Percentiles rank a stretch among this genome's conserved stretches.
Evolutionary conservation across 2,329 filamentous ascomycete genomes (phyloP).

Genomic region (Cadophora luteo-olivacea): DNA sequence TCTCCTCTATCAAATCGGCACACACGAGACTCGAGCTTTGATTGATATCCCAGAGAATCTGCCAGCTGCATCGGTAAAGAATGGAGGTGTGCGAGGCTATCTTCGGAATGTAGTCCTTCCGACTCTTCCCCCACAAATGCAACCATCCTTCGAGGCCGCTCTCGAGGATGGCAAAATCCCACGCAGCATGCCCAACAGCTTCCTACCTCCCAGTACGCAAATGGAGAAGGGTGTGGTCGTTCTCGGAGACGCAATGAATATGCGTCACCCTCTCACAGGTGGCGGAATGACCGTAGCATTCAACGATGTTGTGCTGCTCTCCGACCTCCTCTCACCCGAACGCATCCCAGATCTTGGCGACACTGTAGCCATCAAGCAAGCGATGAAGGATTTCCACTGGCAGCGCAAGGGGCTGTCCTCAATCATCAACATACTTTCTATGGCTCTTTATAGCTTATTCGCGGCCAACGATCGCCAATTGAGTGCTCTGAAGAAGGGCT

Average conservation of each 20-base stretch:
- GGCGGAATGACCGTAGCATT: conserved; percentile 98
- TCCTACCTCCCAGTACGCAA: conserved; percentile 77
- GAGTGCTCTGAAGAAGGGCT: conserved; percentile 82
- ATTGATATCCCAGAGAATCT: conserved; percentile 85
- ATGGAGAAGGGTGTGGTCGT: conserved; percentile 78
- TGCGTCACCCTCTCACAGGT: conserved; percentile 97
- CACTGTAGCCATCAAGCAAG: conserved; percentile 63
- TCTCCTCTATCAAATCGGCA: conserved; percentile 95
- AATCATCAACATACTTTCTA: conserved; percentile 97
- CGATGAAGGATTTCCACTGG: conserved; percentile 85
- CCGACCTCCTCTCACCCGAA: conserved; percentile 74
- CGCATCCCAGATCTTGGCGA: conserved; percentile 74
- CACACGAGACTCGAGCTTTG: conserved; percentile 88
- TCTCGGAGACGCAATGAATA: conserved; percentile 95
- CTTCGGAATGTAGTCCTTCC: conserved; percentile 82
- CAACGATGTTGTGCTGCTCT: conserved; percentile 84
- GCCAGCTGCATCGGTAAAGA: conserved; percentile 73
- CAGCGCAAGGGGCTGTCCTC: conserved; percentile 79
- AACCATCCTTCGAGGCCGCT: conserved; percentile 76
- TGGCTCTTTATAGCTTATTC: conserved; percentile 91
- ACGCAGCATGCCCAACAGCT: conserved; percentile 92
- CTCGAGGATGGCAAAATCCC: conserved; percentile 80
- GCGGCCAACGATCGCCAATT: conserved; percentile 82
- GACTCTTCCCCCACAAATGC: conserved; percentile 73
- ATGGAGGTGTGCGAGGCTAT: conserved; percentile 86